Evolutionary conservation across 257 asterid species (phyloP).

Genomic region (Solanum arcanum): DNA sequence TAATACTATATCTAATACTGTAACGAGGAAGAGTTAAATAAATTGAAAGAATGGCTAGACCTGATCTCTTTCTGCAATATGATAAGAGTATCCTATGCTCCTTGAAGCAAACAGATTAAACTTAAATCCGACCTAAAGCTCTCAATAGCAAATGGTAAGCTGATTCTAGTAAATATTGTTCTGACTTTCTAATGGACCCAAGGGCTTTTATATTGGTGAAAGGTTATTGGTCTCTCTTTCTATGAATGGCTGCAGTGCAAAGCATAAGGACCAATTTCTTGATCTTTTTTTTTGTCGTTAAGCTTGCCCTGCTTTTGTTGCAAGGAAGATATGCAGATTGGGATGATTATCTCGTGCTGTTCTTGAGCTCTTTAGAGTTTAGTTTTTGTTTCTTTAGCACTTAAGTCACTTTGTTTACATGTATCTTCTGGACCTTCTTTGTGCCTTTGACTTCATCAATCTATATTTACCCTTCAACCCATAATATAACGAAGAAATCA

Average conservation of each 20-base stretch:
- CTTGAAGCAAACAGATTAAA: neutral
- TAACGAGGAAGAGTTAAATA: neutral
- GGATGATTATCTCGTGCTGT: neutral
- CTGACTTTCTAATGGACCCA: neutral
- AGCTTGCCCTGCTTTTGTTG: neutral
- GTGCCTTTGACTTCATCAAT: neutral
- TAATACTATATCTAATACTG: neutral
- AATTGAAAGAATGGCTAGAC: neutral
- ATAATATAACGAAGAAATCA: neutral
- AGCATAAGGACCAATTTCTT: neutral
- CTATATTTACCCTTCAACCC: neutral
- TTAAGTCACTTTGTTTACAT: neutral
- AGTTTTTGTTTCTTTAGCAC: neutral
- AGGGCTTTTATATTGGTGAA: neutral
- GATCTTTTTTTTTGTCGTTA: neutral
- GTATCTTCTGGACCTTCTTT: neutral
- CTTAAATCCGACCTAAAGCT: neutral
- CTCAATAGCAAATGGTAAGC: neutral
- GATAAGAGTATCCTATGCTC: neutral
- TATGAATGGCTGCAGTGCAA: neutral
- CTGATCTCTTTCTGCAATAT: neutral
- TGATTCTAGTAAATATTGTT: neutral
- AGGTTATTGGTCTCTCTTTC: neutral
- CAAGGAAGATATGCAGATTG: neutral
- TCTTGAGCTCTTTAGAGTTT: neutral